Base-by-base conservation (phyloP, 257 asterid genomes). In the Ehretia macrophylla region DNA sequence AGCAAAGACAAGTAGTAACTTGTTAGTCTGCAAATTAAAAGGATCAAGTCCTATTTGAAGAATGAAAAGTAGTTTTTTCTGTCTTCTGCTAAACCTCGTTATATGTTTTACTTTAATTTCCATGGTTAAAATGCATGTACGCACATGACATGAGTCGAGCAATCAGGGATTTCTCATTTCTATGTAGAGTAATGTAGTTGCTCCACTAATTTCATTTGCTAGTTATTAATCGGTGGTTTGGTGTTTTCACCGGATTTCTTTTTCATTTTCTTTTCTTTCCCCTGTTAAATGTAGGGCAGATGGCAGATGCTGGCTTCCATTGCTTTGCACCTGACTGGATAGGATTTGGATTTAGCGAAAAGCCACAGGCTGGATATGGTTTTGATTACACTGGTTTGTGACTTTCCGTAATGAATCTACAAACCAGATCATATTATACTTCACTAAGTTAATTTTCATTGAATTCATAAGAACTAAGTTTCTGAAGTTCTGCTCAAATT, bases 281-380 rank as follows among this genome's bases (percentile, higher is more conserved):
- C n/a, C n/a, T 45, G 39, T 40, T 56, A 48, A 19, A 60, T 21
- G 32, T 64, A 39, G 59, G 23, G 32, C 73, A 87, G 97, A 72
- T 92, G 90, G 81, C 96, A n/a, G 91, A 88, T 66, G 66, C 79
- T 56, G 99, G 99, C 52, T 92, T 79, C 73, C 97, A 79, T 73
- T 92, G 99, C 74, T 78, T 81, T 70, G 99, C 99, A 23, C 99
- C 96, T 49, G 99, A 88, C 81, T 92, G 99, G 99, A 77, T 92
- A 59, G 99, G 99, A 75, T 92, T 84, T 68, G 99, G 99, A 60
- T 88, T 92, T 56, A 92, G 97, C 66, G 96, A 89, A 69, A 84
- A 86, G 82, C 99, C 97, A 32, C 99, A 86, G 75, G 75, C 96
- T 64, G 97, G 96, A 76, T 88, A 86, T 70, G 99, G 93, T 49